Evolutionary conservation across 306 rosid species (phyloP).

Genomic region (Geum urbanum): DNA sequence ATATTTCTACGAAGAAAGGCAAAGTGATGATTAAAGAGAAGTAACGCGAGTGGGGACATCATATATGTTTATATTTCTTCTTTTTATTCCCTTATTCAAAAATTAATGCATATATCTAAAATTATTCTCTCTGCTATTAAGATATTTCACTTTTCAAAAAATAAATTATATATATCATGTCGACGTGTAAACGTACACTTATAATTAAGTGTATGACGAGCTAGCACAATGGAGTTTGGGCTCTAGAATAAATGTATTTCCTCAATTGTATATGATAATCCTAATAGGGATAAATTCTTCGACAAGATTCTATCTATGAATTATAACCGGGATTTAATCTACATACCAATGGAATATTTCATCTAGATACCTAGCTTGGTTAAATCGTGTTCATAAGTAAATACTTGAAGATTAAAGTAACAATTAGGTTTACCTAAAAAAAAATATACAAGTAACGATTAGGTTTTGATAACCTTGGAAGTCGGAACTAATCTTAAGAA

Average conservation of each 20-base stretch:
- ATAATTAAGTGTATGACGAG: too few species aligned
- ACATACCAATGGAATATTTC: conserved; percentile 16
- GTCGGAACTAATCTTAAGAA: too few species aligned
- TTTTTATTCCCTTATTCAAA: not conserved
- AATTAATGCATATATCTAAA: too few species aligned
- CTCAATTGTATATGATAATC: not conserved
- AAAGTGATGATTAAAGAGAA: conserved; percentile 30
- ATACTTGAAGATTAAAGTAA: conserved; percentile 9
- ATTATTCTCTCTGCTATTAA: too few species aligned
- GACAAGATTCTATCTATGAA: conserved; percentile 16
- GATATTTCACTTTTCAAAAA: not conserved
- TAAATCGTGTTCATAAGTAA: conserved; percentile 9
- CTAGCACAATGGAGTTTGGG: too few species aligned
- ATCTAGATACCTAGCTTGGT: not conserved
- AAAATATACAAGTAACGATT: not conserved
- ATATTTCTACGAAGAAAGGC: conserved; percentile 36
- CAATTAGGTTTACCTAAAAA: too few species aligned
- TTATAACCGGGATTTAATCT: conserved; percentile 26
- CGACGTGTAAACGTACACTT: not conserved
- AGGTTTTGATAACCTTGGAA: too few species aligned
- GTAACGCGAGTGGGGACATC: conserved; percentile 29
- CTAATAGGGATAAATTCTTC: not conserved
- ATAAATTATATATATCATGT: not conserved
- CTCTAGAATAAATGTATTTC: too few species aligned
- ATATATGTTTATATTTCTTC: not conserved